Evolutionary conservation across 2,329 filamentous ascomycete genomes (phyloP), one percentile per base, ranked within the genome.

Genomic region (Tolypocladium pustulatum): DNA sequence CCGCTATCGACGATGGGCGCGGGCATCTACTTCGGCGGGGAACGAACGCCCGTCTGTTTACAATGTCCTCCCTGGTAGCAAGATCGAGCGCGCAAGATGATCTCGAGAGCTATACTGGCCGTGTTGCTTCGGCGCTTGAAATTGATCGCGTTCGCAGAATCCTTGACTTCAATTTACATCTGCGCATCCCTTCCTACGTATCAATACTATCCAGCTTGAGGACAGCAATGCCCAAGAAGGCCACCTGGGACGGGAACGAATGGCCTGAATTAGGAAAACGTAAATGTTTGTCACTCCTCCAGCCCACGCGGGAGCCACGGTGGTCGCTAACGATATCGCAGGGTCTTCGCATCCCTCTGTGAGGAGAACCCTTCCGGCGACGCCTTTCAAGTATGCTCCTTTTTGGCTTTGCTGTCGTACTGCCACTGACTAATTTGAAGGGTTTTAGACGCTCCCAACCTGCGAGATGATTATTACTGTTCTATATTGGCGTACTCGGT

Each of bases 401-500:
- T 38, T 17, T 7, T 10, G 17, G 7, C 15, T 17, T 49, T 20
- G 52, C 34, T 32, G 17, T 51, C 9, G 27, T 53, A 53, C 30
- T 22, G 20, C 30, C 15, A 36, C 22, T 53, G 20, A 36, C 36
- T 2, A 10, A 4, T 25, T 9, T 52, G 61, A 53, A 88, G 85
- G 74, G 89, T 97, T 8, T 80, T 99, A 6, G 91, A 97, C 73
- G 93, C 93, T 10, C 91, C 92, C 3, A 84, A 85, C 56, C 78
- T 97, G n/a, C 85, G 91, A 59, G 91, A 97, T 66, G 93, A 99
- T 72, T 99, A 92, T 71, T 99, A 99, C 71, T 97, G 91, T 73
- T 94, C 92, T 0, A 81, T 92, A 2, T 79, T 99, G 57, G 91
- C 94, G 12, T 97, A 96, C 71, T 96, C 88, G 0, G 72, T 81